These are phyloP conservation scores for Alternaria sp. DNA, from an alignment of 2,329 filamentous ascomycete species.

Conservation along the genomic window DNA sequence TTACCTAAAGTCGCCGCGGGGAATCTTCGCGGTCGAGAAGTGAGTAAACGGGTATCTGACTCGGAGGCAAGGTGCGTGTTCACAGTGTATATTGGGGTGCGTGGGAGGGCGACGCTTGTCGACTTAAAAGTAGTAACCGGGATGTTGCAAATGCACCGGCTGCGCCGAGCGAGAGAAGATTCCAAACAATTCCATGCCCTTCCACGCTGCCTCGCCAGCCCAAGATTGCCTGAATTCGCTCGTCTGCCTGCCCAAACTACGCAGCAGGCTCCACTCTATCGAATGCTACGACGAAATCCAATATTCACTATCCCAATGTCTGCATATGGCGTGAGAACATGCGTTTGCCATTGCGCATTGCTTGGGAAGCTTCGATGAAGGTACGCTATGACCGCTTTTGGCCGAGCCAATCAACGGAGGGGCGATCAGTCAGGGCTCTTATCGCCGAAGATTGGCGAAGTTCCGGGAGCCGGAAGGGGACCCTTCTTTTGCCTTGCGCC, in stretches of 20 bases:
- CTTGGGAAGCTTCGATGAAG: conserved; percentile 11
- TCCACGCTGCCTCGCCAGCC: conserved; percentile 41
- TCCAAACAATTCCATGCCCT: conserved; percentile 44
- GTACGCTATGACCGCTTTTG: conserved; percentile 1
- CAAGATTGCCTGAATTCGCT: conserved; percentile 15
- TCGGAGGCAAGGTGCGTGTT: conserved; percentile 12
- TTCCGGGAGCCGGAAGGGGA: not conserved
- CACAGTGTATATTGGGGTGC: conserved; percentile 17
- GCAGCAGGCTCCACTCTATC: not conserved
- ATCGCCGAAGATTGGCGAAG: conserved; percentile 14
- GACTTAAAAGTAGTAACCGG: conserved; percentile 45
- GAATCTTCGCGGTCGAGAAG: not conserved
- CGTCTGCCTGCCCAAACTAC: conserved; percentile 8
- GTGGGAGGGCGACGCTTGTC: conserved; percentile 29
- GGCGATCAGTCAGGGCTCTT: conserved; percentile 10
- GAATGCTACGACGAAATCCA: not conserved
- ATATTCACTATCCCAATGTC: not conserved
- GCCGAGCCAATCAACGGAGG: conserved; percentile 1
- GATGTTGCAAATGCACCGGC: conserved; percentile 39
- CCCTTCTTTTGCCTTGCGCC: conserved; percentile 7
- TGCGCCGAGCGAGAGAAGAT: conserved; percentile 46
- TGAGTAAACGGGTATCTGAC: conserved; percentile 13
- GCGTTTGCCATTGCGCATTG: not conserved
- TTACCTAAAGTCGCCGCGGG: conserved; percentile 25
- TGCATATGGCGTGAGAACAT: not conserved